Evolutionary conservation across 495 filamentous ascomycete genomes (phyloP), one percentile per base, ranked within the genome.

Genomic region (Coniosporium apollinis): DNA sequence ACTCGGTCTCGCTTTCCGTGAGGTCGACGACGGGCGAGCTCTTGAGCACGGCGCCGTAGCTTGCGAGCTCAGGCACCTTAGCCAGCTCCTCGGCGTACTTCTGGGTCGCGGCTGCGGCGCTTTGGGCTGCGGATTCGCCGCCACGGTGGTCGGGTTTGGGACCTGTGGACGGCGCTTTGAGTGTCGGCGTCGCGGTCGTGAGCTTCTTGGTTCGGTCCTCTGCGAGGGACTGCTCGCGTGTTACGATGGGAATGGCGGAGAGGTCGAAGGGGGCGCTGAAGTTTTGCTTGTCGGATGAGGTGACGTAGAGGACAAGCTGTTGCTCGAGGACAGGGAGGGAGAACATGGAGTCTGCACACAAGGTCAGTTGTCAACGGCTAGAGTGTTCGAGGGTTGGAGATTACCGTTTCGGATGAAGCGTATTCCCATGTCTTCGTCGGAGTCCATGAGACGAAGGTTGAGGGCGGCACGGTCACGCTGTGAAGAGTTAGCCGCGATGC

Each of bases 281-380:
- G 0, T 80, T 82, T 35, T 79, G 73, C 54, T 82, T 82, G 41
- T 81, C 76, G 32, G 79, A 76, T 15, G 85, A 83, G 5, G 84
- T 94, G 48, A 97, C 87, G 54, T 97, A 97, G 76, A 92, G 82
- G 50, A 94, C 84, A 15, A 97, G 75, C 48, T 96, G 87, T 46
- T 94, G 87, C 59, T 97, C 89, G 33, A 97, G 93, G 21, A 79
- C 81, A 16, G 85, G 79, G n/a, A 96, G 69, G 26, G 86, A 91
- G 50, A 82, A 97, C 70, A 92, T 89, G 36, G 67, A 73, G 49
- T 82, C 76, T 75, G 51, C 22, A 26, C 1, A 24, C 2, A 4
- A 10, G 14, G 18, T 15, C 14, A 21, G 14, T 22, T 39, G 3
- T 15, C 19, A 4, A 22, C 10, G 4, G 11, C 17, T 28, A 3